Evolutionary conservation across 768 basidiomycete genomes (phyloP).

Genomic region (Crassisporium funariophilum): DNA sequence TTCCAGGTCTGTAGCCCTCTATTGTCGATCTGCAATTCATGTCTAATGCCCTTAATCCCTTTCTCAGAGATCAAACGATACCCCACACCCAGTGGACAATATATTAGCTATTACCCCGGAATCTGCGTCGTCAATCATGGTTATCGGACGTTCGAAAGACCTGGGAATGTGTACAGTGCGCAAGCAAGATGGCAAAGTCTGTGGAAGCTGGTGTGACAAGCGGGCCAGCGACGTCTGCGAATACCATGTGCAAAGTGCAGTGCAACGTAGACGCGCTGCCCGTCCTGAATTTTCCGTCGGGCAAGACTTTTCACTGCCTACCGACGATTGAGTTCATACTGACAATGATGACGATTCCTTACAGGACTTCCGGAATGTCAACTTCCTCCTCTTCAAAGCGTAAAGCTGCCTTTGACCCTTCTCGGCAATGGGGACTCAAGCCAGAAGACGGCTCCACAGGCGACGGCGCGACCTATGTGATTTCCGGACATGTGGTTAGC

Average conservation of each 20-base stretch:
- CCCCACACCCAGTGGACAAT: conserved; percentile 77
- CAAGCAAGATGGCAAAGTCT: conserved; percentile 79
- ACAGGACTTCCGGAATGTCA: conserved; percentile 77
- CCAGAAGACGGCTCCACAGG: conserved; percentile 45
- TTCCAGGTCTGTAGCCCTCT: conserved; percentile 59
- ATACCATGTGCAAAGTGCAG: conserved; percentile 83
- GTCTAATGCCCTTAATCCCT: conserved; percentile 1
- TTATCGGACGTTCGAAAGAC: conserved; percentile 85
- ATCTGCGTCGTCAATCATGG: conserved; percentile 74
- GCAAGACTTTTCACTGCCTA: conserved; percentile 44
- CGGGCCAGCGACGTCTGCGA: conserved; percentile 88
- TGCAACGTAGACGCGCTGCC: conserved; percentile 70
- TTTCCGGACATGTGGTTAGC: conserved; percentile 76
- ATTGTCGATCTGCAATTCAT: conserved; percentile 1
- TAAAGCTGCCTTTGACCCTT: conserved; percentile 64
- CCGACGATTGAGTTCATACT: neutral
- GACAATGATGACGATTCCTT: neutral
- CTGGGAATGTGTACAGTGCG: conserved; percentile 81
- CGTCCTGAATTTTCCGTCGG: conserved; percentile 86
- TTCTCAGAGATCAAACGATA: conserved; percentile 48
- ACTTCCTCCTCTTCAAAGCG: conserved; percentile 43
- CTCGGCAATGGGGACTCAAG: conserved; percentile 74
- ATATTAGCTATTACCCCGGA: conserved; percentile 88
- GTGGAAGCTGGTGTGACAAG: conserved; percentile 91
- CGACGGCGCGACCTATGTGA: conserved; percentile 66